A percentile compares a stretch with the other conserved stretches of the same genome.
phyloP scores from a whole-genome alignment of 768 basidiomycete species.

The Hypholoma fasciculare region DNA sequence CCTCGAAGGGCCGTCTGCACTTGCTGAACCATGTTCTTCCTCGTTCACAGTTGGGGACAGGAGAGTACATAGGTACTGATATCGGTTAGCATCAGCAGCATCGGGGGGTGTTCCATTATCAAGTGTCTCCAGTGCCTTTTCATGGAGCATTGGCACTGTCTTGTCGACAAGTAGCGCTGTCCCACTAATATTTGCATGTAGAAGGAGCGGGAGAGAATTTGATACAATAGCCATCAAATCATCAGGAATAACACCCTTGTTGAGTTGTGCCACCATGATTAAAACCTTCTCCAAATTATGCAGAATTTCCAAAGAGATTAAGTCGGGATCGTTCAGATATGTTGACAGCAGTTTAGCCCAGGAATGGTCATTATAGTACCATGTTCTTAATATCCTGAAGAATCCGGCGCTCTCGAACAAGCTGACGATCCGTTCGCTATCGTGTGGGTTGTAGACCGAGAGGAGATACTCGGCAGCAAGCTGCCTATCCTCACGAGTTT shows the following conservation, averaged over 20 bases:
- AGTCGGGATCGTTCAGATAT: constrained; percentile 72
- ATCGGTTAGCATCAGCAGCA: constrained; percentile 49
- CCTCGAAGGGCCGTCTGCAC: constrained; percentile 32
- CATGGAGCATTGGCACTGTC: constrained; percentile 67
- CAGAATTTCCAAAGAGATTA: constrained; percentile 63
- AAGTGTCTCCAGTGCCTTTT: constrained; percentile 55
- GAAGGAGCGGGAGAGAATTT: constrained; percentile 61
- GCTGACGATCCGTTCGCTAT: constrained; percentile 61
- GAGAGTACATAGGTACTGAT: constrained; percentile 76
- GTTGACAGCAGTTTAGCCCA: constrained; percentile 78
- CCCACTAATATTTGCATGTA: constrained; percentile 57
- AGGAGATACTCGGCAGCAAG: constrained; percentile 92
- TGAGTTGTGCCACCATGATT: constrained; percentile 39
- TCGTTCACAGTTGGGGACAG: constrained; percentile 52
- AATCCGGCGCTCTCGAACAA: constrained; percentile 86
- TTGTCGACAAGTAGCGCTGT: constrained; percentile 77
- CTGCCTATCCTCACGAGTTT: constrained; percentile 91
- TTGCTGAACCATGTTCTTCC: constrained; percentile 36
- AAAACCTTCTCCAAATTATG: constrained; percentile 66
- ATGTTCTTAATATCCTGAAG: constrained; percentile 83
- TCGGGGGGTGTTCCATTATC: constrained; percentile 26
- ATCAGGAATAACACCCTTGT: constrained; percentile 51
- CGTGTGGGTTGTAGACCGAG: constrained; percentile 86
- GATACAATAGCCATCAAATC: constrained; percentile 57
- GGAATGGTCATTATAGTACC: constrained; percentile 71